Base-by-base conservation (phyloP, 148 eudicot species). In the Cornus suecica region DNA sequence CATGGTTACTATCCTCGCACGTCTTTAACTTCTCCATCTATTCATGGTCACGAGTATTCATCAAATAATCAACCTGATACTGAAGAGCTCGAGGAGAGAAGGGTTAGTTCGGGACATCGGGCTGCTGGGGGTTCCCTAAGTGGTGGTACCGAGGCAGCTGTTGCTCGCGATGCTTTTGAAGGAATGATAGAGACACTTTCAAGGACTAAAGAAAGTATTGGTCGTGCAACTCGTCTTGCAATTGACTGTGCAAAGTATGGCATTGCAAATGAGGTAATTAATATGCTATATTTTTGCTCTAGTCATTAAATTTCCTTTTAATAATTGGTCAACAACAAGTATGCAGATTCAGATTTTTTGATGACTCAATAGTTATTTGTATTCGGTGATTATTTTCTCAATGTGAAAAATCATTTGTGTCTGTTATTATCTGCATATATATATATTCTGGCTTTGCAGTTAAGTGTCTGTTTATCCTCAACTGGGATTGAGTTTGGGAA, bases 91-190 rank as follows among this genome's bases (percentile, higher is more conserved):
- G 94, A 87, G 76, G 97, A 89, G 75, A 84, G 78, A 82, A 84
- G 91, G 75, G 71, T 76, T 30, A 79, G 88, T 72, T 89, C 89
- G 32, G 93, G 87, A 45, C 88, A 81, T 52, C 85, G 70, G 58
- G 78, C 80, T 79, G 87, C 84, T 67, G 91, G 80, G 61, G 87
- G 87, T 67, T 84, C 91, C 20, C 88, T 92, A 42, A 95, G 97
- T 84, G 97, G 97, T 65, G 97, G 90, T 54, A 95, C 97, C 48
- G 99, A 95, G 74, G 99, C 99, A 65, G 94, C 99, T 79, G 94
- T 95, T 88, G 94, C 97, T 66, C 97, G 99, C 71, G 99, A 95
- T 87, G 94, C 99, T 80, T 95, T 95, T 82, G 99, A 95, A 84
- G 99, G 99, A 73, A 95, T 95, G 99, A 91, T 95, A 81, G 99